Percentiles rank a stretch among this genome's conserved stretches.
These are phyloP conservation scores for Stellera chamaejasme DNA, from an alignment of 345 rosid genomes.

Conservation along the genomic window DNA sequence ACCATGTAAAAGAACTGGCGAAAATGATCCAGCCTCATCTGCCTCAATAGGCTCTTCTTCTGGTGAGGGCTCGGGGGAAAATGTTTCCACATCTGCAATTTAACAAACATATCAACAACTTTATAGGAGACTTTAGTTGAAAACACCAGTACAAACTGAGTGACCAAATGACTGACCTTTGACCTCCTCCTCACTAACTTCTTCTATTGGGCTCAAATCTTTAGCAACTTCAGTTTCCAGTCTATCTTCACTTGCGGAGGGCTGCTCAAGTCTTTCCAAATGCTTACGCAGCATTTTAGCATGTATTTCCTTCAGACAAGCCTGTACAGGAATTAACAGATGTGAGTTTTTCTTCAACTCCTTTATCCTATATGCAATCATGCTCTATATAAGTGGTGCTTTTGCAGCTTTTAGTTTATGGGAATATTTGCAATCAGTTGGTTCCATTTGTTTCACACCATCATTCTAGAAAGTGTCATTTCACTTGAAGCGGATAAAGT, in stretches of 20 bases:
- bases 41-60: constrained; percentile 41
- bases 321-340: constrained; percentile 35
- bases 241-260: constrained; percentile 37
- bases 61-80: constrained; percentile 58
- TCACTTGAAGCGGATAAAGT: too few relatives aligned
- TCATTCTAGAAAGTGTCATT: too few relatives aligned
- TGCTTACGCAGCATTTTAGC: constrained; percentile 72
- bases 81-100: constrained; percentile 38
- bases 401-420: too few relatives aligned
- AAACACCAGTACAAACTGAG: constrained; percentile 5
- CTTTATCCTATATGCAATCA: too few relatives aligned
- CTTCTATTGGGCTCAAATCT: constrained; percentile 30
- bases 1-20: constrained; percentile 80
- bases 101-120: constrained; percentile 8
- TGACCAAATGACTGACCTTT: constrained; percentile 17
- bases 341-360: not conserved
- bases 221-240: constrained; percentile 21
- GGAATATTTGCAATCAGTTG: too few relatives aligned
- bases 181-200: constrained; percentile 46
- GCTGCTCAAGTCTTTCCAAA: constrained; percentile 73
- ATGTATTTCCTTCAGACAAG: constrained; percentile 87
- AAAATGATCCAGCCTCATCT: constrained; percentile 80
- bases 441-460: too few relatives aligned
- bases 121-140: constrained; percentile 4
- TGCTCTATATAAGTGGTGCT: too few relatives aligned